Evolutionary conservation across 108 stramenopile species (phyloP), one percentile per base, ranked within the genome.

Genomic region (Skeletonema menzelii): DNA sequence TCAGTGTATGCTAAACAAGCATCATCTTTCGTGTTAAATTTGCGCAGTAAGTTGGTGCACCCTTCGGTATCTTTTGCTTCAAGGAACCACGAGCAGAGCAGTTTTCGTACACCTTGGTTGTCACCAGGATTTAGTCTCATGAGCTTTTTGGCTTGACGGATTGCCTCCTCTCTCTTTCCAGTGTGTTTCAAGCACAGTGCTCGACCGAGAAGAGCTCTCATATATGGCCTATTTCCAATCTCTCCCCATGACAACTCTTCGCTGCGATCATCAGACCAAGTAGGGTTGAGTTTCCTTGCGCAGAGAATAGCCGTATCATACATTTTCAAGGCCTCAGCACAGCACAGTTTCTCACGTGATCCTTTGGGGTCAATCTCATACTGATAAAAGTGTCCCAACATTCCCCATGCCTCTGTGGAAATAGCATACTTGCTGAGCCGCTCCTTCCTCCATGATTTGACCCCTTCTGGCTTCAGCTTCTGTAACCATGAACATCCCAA

Each of bases 1-100:
- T 73, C 72, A 30, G 63, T n/a, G 20, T 73, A 73, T n/a, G 72
- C 64, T 37, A 73, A 26, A 56, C 5, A 27, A 31, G 72, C 53
- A 27, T 65, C 55, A 27, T 27, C 12, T 17, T 15, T 38, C 5
- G 26, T 63, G 58, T 30, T 27, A 59, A 34, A 68, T 30, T 59
- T 68, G 67, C 57, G 67, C 26, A 68, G 57, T 11, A 68, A 28
- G 32, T 68, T 68, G n/a, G 67, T 34, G 19, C 27, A 30, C 8
- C 67, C 67, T 30, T 68, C 56, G n/a, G 67, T 68, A 22, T 68
- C 32, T 26, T 24, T 27, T 30, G 67, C 12, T 35, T 68, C 67
- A 59, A 68, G 67, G 42, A 37, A 65, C 64, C 64, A 65, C 10
- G 34, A 24, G 20, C 46, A 65, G 35, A 65, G 64, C 20, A 27